Evolutionary conservation across 192 early-diverging fungal species (phyloP), one percentile per base, ranked within the genome.

Genomic region (Backusella sp.): DNA sequence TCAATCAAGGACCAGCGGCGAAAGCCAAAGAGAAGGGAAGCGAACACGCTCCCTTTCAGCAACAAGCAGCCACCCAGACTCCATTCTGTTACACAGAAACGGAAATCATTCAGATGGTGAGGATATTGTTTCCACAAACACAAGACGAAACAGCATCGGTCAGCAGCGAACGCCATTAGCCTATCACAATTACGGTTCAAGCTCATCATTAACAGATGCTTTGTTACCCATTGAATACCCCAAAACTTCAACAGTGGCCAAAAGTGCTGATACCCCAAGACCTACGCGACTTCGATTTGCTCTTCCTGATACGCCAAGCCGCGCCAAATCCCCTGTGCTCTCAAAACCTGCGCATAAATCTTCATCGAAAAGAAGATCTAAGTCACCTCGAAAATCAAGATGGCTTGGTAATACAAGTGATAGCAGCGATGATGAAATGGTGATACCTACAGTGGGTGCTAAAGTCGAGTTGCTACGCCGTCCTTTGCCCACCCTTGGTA

Each of bases 401-500:
- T 77, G 80, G 76, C 71, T 68, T 44, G n/a, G 69, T n/a, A 56
- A 70, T 65, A 74, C 52, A 76, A 78, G 77, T 66, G 74, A 73
- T 30, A 76, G 74, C 1, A 75, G 71, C 12, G 76, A 77, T 36
- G 80, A 81, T 34, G 80, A 81, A 39, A 74, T 49, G 19, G 19
- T 19, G 6, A n/a, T 56, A 9, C 73, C 75, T 6, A 62, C 73
- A 5, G 37, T 81, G 0, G 80, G 75, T 23, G 59, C 72, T 2
- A 73, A 74, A 17, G 76, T 77, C 0, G 80, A 81, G 42, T 70
- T 81, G 17, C n/a, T 81, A 17, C 73, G 76, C 19, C 59, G 80
- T n/a, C 80, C 80, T 1, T 62, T 81, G 11, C 80, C 80, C 44
- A 81, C 80, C 0, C 72, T 73, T 44, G 80, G 80, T 9, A 49